Percentiles rank a stretch among this genome's conserved stretches.
These are phyloP conservation scores for Amylocarpus encephaloides DNA, from an alignment of 2,329 filamentous ascomycete genomes.

Conservation along the genomic window DNA sequence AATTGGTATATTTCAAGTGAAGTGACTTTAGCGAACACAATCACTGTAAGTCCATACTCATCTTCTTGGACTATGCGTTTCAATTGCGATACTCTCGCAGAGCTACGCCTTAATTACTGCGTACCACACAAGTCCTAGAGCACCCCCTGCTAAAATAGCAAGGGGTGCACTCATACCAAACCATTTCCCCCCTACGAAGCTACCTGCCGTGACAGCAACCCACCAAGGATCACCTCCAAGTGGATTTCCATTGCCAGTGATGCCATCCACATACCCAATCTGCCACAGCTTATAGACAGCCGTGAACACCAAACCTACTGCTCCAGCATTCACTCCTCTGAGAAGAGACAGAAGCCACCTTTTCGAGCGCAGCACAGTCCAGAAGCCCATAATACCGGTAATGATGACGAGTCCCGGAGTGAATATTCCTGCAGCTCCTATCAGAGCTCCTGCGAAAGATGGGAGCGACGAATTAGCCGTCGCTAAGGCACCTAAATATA, in stretches of 20 bases:
- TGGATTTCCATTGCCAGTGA: conserved; percentile 44
- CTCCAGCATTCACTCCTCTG: conserved; percentile 52
- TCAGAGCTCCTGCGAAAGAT: conserved; percentile 38
- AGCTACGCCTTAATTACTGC: conserved; percentile 33
- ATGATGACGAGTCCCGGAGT: conserved; percentile 42
- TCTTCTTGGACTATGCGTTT: no score
- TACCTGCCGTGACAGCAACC: conserved; percentile 50
- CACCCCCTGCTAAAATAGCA: conserved; percentile 40
- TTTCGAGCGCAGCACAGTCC: conserved; percentile 44
- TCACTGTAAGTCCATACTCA: no score
- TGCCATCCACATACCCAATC: conserved; percentile 41
- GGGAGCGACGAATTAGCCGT: not conserved
- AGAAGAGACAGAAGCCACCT: conserved; percentile 43
- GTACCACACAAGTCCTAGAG: conserved; percentile 42
- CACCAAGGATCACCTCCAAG: conserved; percentile 56
- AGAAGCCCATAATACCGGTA: conserved; percentile 48
- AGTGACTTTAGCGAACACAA: no score
- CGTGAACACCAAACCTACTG: conserved; percentile 56
- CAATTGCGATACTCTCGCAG: no score
- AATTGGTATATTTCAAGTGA: no score
- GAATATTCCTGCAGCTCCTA: conserved; percentile 50
- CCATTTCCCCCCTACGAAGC: conserved; percentile 41
- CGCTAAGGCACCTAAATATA: conserved; percentile 42
- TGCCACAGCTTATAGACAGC: conserved; percentile 59
- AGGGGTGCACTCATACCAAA: conserved; percentile 39